Evolutionary conservation across 2,329 filamentous ascomycete species (phyloP), one percentile per base, ranked within the genome.

Genomic region (Pseudocercospora pini-densiflorae): DNA sequence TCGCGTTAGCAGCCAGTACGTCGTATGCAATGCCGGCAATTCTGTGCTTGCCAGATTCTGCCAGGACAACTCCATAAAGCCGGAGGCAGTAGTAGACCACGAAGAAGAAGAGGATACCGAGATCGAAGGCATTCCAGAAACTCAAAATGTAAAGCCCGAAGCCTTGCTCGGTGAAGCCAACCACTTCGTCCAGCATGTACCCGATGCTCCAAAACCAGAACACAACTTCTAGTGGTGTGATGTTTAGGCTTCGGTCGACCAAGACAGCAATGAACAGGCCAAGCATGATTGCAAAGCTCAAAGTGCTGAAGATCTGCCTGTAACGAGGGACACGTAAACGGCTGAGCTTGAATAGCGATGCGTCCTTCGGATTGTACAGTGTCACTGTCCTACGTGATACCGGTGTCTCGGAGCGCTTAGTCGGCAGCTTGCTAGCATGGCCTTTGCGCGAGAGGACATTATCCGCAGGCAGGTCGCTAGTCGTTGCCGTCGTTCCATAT

Each of bases 151-250:
- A 98, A 31, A 98, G 87, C 43, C 93, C 94, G 77, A 97, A 97
- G 2, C 94, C 94, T 79, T 97, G 93, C 78, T 98, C 94, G 71
- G 94, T 97, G 83, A 97, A 97, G 10, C 94, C 94, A 19, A 97
- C 93, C 23, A 98, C 87, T 79, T 97, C 94, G 75, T 97, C 94
- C 33, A 97, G 87, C 93, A 97, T 97, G 79, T 96, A 97, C 0
- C 94, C 94, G 27, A 93, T 92, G 76, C 93, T 97, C 94, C 94
- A 98, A 78, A 97, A 92, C 94, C 94, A 98, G 80, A 98, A 97
- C 12, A 97, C 78, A 16, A 97, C 83, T 78, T 98, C 94, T 9
- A 97, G 82, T 0, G 87, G 87, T 1, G 93, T 97, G 74, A 98
- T 97, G 61, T 89, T 86, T 62, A 90, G 86, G 2, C 92, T 94